Evolutionary conservation across 495 filamentous ascomycete genomes (phyloP), one percentile per base, ranked within the genome.

Genomic region (Platismatia glauca): DNA sequence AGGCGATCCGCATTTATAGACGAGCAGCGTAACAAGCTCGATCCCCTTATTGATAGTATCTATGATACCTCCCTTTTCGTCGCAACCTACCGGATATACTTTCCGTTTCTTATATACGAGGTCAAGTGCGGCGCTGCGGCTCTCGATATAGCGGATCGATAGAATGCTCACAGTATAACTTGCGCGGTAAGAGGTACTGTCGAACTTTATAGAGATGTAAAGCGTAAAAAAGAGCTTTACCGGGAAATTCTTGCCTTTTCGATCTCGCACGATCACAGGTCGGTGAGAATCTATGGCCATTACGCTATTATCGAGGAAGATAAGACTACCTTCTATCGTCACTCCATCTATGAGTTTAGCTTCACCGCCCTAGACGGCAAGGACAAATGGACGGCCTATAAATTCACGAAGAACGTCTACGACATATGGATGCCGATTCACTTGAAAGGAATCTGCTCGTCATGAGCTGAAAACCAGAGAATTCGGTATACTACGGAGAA

Each of bases 241-340:
- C 71, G 69, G 57, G 63, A 78, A 64, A 75, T 78, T 39, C 68
- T 78, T 59, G 70, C 70, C 37, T 81, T 81, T 71, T 80, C 75
- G 3, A 69, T 82, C 62, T 81, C 76, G 31, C 74, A 80, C 67
- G 68, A 81, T 64, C 59, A 76, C 44, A 44, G 59, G 58, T 55
- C 52, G 0, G 62, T 73, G 20, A 68, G 66, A 38, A 67, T 71
- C n/a, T 73, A 70, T 46, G 66, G 68, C 15, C 58, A 73, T 64
- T 73, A 73, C 62, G 33, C 68, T 58, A 20, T 70, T 13, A 69
- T 73, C 52, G 43, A 67, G 18, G 66, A 50, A 31, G 43, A 46
- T 1, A 57, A 61, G 34, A 69, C 61, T 34, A 64, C 56, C 18
- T 70, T 67, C 57, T 67, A 69, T 62, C 62, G 62, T 33, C 59